A percentile compares a stretch with the other conserved stretches of the same genome.
Evolutionary conservation across 345 rosid species (phyloP).

Genomic region (Eutrema japonicum): DNA sequence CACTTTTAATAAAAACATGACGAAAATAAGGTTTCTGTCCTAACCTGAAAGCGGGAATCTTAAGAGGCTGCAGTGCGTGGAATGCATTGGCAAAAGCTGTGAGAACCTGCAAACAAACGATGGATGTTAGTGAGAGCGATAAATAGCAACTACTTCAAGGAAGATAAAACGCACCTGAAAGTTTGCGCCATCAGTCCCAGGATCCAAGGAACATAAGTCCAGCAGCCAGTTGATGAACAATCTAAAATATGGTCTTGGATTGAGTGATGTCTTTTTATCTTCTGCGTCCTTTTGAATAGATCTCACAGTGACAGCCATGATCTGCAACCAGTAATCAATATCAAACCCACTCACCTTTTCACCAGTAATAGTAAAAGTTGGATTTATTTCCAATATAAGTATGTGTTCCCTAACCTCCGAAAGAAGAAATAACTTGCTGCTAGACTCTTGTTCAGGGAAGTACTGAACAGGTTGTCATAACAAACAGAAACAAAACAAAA

Average conservation of each 20-base stretch:
- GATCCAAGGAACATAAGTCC: constrained; percentile 70
- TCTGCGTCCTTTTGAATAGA: constrained; percentile 83
- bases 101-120: constrained; percentile 64
- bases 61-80: constrained; percentile 88
- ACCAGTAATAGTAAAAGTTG: neutral
- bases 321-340: constrained; percentile 52
- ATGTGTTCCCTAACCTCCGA: constrained; percentile 59
- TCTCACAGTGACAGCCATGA: constrained; percentile 71
- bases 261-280: constrained; percentile 76
- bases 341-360: constrained; percentile 7
- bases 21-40: constrained; percentile 23
- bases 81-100: constrained; percentile 85
- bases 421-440: constrained; percentile 60
- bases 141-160: constrained; percentile 17
- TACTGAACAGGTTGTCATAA: constrained; percentile 37
- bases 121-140: constrained; percentile 31
- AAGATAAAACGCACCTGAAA: too few species aligned
- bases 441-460: constrained; percentile 80
- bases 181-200: constrained; percentile 66
- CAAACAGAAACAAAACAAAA: neutral
- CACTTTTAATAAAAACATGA: constrained; percentile 7
- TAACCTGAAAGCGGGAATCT: constrained; percentile 94
- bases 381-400: neutral
- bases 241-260: constrained; percentile 95
- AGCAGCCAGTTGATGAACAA: constrained; percentile 83